These are phyloP conservation scores for Ichthyophthirius multifiliis DNA, from an alignment of 169 alveolate species.

Conservation along the genomic window DNA sequence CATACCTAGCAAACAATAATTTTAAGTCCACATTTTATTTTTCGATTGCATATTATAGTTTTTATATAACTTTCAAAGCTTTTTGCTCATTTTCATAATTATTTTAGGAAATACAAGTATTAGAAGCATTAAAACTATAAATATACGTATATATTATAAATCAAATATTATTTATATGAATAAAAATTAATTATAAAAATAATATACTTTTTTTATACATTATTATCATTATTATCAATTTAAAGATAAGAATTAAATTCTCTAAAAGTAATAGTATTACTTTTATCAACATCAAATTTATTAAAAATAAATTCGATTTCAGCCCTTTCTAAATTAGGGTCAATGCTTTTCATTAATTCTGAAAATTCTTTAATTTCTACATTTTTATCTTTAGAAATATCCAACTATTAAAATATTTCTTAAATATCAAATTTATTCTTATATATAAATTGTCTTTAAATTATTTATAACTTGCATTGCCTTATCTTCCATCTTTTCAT, in stretches of 20 bases:
- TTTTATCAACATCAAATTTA: constrained; percentile 25
- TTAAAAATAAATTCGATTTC: constrained; percentile 20
- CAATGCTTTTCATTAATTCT: constrained; percentile 6
- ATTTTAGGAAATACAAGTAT: not conserved
- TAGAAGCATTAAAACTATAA: too few species aligned
- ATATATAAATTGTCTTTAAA: constrained; percentile 10
- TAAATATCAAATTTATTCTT: constrained; percentile 13
- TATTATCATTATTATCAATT: too few species aligned
- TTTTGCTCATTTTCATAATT: not conserved
- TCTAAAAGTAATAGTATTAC: constrained; percentile 2
- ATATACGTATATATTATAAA: too few species aligned
- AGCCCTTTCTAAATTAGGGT: constrained; percentile 1
- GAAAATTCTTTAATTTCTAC: constrained; percentile 4
- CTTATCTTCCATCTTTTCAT: constrained; percentile 4
- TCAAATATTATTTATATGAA: too few species aligned
- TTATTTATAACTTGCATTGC: constrained; percentile 17
- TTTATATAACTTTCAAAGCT: not conserved
- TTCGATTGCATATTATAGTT: not conserved
- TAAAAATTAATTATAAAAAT: too few species aligned
- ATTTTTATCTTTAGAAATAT: constrained; percentile 1
- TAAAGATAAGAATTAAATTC: too few species aligned
- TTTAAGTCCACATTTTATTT: constrained; percentile 10
- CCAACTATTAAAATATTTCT: constrained; percentile 13
- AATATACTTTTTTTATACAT: too few species aligned
- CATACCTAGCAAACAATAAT: constrained; percentile 14